A percentile compares a stretch with the other conserved stretches of the same genome.
These are phyloP conservation scores for Xylaria flabelliformis DNA, from an alignment of 495 filamentous ascomycete genomes.

Conservation along the genomic window DNA sequence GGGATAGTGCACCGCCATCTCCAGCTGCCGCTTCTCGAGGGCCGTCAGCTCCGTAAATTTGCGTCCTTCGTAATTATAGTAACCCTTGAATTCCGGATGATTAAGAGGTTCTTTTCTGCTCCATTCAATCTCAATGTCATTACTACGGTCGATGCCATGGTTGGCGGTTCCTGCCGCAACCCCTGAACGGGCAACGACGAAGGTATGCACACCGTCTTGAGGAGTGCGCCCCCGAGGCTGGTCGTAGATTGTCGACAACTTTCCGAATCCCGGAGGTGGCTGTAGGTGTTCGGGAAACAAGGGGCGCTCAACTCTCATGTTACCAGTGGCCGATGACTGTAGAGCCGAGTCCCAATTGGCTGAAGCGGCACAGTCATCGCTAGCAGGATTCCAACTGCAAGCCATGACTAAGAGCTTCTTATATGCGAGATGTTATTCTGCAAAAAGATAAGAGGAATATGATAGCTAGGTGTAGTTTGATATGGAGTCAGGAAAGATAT, in stretches of 20 bases:
- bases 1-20: constrained; percentile 29
- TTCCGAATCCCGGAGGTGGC: background rate
- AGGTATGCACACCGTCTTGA: background rate
- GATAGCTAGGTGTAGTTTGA: background rate
- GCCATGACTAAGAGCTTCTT: background rate
- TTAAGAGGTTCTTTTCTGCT: constrained; percentile 26
- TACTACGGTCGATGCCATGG: constrained; percentile 25
- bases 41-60: background rate
- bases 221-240: background rate
- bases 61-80: constrained; percentile 28
- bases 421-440: background rate
- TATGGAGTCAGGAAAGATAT: background rate
- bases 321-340: background rate
- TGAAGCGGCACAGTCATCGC: background rate
- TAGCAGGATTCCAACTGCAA: background rate
- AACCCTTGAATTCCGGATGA: constrained; percentile 5
- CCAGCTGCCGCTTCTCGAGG: constrained; percentile 11
- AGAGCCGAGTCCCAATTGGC: background rate
- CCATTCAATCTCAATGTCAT: constrained; percentile 23
- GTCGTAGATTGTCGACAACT: background rate
- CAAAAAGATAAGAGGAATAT: background rate
- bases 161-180: constrained; percentile 4
- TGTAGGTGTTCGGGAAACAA: background rate
- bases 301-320: background rate
- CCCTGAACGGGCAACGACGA: background rate